Base-by-base conservation (phyloP, 805 yeast species). In the Myxozyma melibiosi region DNA sequence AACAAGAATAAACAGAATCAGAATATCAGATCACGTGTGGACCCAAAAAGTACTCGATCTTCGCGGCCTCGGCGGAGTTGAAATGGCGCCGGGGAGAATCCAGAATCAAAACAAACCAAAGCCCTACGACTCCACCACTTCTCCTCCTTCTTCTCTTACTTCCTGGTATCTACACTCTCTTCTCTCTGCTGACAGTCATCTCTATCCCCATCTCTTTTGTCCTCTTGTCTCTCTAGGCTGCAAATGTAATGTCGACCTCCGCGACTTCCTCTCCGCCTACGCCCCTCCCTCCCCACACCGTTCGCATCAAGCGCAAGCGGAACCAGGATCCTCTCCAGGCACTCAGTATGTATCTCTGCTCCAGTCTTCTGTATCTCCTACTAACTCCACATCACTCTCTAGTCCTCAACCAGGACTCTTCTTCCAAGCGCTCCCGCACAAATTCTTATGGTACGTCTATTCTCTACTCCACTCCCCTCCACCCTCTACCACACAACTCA, bases 281-380 rank as follows among this genome's bases (percentile, higher is more conserved):
- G n/a, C n/a, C 46, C 41, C 49, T 60, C 40, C 70, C 68, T 11
- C 96, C 96, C 1, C 80, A 80, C 51, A 77, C 86, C 25, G 84
- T 92, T 41, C 80, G 97, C 57, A 87, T 92, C 69, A 92, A 94
- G 72, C 80, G 98, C 57, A 86, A 86, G 67, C 78, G 97, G 58
- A 84, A 83, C 51, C 94, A 90, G 66, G 97, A 89, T 64, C 96
- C 97, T 2, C 76, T 92, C 24, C 90, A 88, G 65, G 96, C 97
- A 0, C 77, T 91, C 66, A 53, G 69, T 59, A 43, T 18, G 67
- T 43, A n/a, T n/a, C n/a, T 2, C 11, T 28, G 3, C 16, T 25
- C 41, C 25, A n/a, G 11, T 30, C 37, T 22, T n/a, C 13, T 5
- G 25, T 11, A 18, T 22, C 35, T 25, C 18, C 33, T 48, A 56